Conservation (phyloP, 345 rosid species). For the Syzygium oleosum region DNA sequence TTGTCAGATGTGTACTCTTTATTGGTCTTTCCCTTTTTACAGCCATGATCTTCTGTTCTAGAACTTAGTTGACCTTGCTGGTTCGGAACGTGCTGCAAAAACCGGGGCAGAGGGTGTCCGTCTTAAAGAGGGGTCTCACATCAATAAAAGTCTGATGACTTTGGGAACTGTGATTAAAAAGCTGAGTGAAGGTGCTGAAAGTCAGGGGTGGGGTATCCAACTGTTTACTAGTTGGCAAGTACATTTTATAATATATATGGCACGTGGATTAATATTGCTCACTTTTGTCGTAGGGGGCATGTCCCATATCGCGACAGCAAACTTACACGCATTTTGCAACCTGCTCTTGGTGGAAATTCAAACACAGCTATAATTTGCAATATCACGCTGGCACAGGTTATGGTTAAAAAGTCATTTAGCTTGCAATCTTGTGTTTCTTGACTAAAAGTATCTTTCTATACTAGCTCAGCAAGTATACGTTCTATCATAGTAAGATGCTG, state of each 20-base stretch:
- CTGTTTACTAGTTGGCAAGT: background rate
- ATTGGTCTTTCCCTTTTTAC: background rate
- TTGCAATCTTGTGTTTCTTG: background rate
- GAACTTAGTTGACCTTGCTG: slow-evolving; percentile 98
- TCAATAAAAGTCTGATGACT: slow-evolving; percentile 91
- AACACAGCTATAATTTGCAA: slow-evolving; percentile 98
- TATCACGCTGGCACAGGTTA: slow-evolving; percentile 91
- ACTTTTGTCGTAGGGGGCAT: slow-evolving; percentile 62
- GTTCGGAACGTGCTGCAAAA: slow-evolving; percentile 97
- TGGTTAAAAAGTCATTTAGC: slow-evolving; percentile 1
- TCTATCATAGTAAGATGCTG: background rate
- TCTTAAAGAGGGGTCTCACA: slow-evolving; percentile 92
- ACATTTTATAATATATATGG: background rate
- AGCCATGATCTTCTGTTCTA: slow-evolving; percentile 5
- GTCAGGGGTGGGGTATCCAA: slow-evolving; percentile 57
- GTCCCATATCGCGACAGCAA: slow-evolving; percentile 98
- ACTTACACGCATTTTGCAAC: slow-evolving; percentile 93
- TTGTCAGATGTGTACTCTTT: background rate
- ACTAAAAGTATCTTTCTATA: background rate
- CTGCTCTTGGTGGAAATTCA: slow-evolving; percentile 97
- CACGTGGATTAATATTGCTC: background rate
- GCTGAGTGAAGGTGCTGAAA: slow-evolving; percentile 91
- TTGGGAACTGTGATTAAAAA: slow-evolving; percentile 90
- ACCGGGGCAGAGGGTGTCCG: slow-evolving; percentile 99
- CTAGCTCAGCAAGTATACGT: background rate